Percentiles rank a stretch among this genome's conserved stretches.
phyloP scores from a whole-genome alignment of 1,139 yeast genomes.

The Candida sojae region DNA sequence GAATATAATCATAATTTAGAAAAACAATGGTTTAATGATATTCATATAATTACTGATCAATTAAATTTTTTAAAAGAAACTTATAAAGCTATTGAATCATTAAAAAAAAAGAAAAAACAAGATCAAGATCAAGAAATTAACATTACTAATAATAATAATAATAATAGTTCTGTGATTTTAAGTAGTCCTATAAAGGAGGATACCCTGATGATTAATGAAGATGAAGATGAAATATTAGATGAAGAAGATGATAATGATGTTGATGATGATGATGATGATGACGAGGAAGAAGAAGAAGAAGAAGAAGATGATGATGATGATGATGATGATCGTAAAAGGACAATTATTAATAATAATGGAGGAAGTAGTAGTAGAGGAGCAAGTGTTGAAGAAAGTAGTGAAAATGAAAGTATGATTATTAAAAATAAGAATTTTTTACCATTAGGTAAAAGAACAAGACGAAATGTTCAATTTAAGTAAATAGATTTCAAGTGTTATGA shows the following conservation, averaged over 20 bases:
- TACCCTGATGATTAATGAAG: constrained; percentile 4
- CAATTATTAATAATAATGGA: background rate
- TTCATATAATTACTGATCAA: constrained; percentile 28
- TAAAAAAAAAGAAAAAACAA: constrained; percentile 20
- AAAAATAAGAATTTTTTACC: constrained; percentile 14
- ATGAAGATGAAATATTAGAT: constrained; percentile 6
- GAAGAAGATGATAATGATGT: constrained; percentile 6
- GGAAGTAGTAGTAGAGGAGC: constrained; percentile 3
- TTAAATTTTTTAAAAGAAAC: constrained; percentile 33
- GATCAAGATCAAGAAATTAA: background rate
- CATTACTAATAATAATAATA: background rate
- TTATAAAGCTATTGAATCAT: constrained; percentile 26
- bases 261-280: constrained; percentile 3
- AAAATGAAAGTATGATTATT: constrained; percentile 14
- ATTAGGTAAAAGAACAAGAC: constrained; percentile 11
- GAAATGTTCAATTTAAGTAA: constrained; percentile 11
- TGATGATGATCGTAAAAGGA: background rate
- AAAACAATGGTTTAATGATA: constrained; percentile 27
- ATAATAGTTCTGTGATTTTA: background rate
- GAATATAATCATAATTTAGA: constrained; percentile 14
- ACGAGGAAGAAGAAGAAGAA: constrained; percentile 5
- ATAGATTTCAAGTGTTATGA: no score
- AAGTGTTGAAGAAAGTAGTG: background rate
- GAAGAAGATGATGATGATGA: background rate
- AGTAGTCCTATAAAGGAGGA: constrained; percentile 4